Evolutionary conservation across 495 filamentous ascomycete genomes (phyloP), one percentile per base, ranked within the genome.

Genomic region (Aspergillus ellipticus): DNA sequence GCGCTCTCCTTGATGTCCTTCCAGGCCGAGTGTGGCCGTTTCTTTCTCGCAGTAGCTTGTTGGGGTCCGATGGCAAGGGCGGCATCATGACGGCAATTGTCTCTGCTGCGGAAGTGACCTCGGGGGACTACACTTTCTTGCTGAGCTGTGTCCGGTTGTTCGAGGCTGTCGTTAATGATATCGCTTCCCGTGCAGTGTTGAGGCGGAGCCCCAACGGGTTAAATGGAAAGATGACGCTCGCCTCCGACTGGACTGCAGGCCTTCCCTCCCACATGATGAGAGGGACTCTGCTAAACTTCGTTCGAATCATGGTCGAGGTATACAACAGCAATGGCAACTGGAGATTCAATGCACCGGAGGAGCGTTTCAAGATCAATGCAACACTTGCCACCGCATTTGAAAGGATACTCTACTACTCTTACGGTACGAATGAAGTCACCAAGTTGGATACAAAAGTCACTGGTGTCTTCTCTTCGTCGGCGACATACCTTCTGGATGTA

Each of bases 11-110:
- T 4, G 73, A 78, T 6, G 72, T 95, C n/a, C 74, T 86, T 22
- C 92, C 93, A 4, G 85, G 84, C 42, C 76, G 92, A 54, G 84
- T 96, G 2, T 98, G 93, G 93, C 88, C 91, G 4, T 90, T 92
- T 63, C 82, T 98, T 64, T 81, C 87, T 5, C 79, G 89, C 48
- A 95, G 88, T 66, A 79, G 79, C 41, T 78, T 98, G 21, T 78
- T 97, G 45, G 87, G 86, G 33, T 78, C 81, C 24, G 82, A 88
- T 63, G 82, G 87, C 2, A 83, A 84, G 58, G 87, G 87, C 11
- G 88, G 91, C 11, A 79, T 85, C 45, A 79, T 97, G 55, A 78
- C 85, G 21, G 81, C 81, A 28, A 83, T 97, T 58, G 77, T 95
- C 10, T 87, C 84, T 6, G 82, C 82, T 35, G 78, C 87, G 2